Base-by-base conservation (phyloP, 225 moss, liverwort and hornwort genomes). In the Lunularia cruciata region DNA sequence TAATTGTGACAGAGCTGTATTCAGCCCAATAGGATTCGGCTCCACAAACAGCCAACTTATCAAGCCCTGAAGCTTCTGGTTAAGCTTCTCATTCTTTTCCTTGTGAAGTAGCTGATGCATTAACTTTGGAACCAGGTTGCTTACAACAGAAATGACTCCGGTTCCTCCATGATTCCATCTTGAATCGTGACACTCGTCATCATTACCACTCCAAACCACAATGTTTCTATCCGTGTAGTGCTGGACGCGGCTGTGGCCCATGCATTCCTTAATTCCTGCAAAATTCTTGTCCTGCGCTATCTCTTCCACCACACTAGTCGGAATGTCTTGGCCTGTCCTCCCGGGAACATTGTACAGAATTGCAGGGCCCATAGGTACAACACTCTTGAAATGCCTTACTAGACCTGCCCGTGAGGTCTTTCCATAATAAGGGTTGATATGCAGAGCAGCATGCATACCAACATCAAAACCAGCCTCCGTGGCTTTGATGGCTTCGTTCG, bases 371-470 rank as follows among this genome's bases (percentile, higher is more conserved):
- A 92, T 84, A 20, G 78, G 72, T 19, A 92, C 57, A 60, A 95
- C 86, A 64, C 83, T 83, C 27, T 75, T 70, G 52, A 95, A 95
- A 57, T 95, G 95, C 32, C 70, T 74, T 26, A 89, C 49, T 64
- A 95, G 75, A 10, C 95, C 95, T 37, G 75, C 82, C 52, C 40
- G 78, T 54, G 92, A 95, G 8, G 95, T 95, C 72, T 90, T 95
- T 2, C 92, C 95, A 55, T 95, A 95, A 70, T 95, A 95, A 5
- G 95, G 95, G 71, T 95, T 95, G 34, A 95, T 90, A 26, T 92
- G 95, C 76, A 95, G 74, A 69, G 95, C 92, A 39, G 84, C 88
- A 59, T 92, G 82, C 95, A 95, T 95, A 13, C 95, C 95, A 7
- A 92, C 85, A 27, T 80, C 86, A 76, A 95, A 95, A 20, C 92